Conservation (phyloP, 768 basidiomycete genomes). For the Mycena albidolilacea region DNA sequence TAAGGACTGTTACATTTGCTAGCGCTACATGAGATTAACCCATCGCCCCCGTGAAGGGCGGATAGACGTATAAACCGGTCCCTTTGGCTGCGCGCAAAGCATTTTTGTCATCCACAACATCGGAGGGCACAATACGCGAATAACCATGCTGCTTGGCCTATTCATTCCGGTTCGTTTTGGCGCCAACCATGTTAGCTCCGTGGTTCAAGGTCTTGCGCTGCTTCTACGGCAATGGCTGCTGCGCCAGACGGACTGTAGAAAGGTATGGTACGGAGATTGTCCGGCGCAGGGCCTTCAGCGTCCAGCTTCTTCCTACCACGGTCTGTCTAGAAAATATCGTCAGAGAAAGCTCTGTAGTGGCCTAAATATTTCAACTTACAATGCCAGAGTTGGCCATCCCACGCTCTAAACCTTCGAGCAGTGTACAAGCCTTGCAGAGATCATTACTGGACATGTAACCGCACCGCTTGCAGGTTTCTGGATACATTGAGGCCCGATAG, state of each 20-base stretch:
- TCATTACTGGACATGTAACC: slow-evolving; percentile 97
- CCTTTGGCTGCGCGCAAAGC: neutral
- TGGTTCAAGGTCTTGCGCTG: neutral
- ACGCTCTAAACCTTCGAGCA: slow-evolving; percentile 91
- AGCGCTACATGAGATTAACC: slow-evolving; percentile 1
- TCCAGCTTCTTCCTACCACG: slow-evolving; percentile 75
- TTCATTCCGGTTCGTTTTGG: neutral
- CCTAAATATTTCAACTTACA: slow-evolving; percentile 56
- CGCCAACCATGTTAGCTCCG: neutral
- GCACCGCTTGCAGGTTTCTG: slow-evolving; percentile 93
- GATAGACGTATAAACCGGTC: neutral
- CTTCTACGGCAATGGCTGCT: slow-evolving; percentile 17
- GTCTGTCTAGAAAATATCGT: slow-evolving; percentile 68
- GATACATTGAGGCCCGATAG: slow-evolving; percentile 19
- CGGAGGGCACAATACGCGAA: neutral
- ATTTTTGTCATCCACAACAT: neutral
- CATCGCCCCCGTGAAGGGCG: neutral
- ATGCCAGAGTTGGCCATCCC: slow-evolving; percentile 79
- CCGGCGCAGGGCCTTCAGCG: slow-evolving; percentile 70
- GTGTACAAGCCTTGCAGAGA: slow-evolving; percentile 95
- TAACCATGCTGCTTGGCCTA: neutral
- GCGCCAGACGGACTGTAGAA: slow-evolving; percentile 53
- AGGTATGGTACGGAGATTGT: slow-evolving; percentile 85
- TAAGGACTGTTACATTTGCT: slow-evolving; percentile 1
- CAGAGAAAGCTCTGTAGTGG: slow-evolving; percentile 3